Evolutionary conservation across 306 rosid genomes (phyloP).

Genomic region (Ceratonia siliqua): DNA sequence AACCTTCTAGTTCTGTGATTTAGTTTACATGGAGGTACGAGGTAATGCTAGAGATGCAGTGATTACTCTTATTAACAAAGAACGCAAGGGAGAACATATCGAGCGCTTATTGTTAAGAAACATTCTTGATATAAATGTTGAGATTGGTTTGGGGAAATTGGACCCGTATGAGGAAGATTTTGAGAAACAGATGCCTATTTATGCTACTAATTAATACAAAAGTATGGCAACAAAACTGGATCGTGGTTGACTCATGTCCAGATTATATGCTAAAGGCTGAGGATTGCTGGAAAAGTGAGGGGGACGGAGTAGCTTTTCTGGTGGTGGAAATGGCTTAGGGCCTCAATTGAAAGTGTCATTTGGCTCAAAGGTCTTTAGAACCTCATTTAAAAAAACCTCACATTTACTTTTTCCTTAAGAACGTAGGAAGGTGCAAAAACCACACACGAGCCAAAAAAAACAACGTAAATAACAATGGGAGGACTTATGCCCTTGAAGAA

Average conservation of each 20-base stretch:
- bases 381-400: no score
- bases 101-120: slow-evolving; percentile 60
- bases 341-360: no score
- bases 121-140: slow-evolving; percentile 64
- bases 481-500: no score
- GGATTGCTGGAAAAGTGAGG: slow-evolving; percentile 38
- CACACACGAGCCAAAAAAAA: no score
- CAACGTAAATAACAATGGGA: no score
- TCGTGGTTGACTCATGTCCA: slow-evolving; percentile 73
- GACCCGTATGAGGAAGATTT: slow-evolving; percentile 57
- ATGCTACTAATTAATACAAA: slow-evolving; percentile 55
- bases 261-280: slow-evolving; percentile 78
- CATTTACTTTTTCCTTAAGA: no score
- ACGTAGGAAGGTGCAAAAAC: no score
- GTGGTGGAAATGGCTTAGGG: no score
- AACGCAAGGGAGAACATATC: slow-evolving; percentile 73
- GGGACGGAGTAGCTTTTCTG: slow-evolving; percentile 36
- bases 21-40: slow-evolving; percentile 52
- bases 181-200: slow-evolving; percentile 52
- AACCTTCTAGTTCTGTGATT: slow-evolving; percentile 45
- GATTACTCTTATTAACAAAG: slow-evolving; percentile 56
- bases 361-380: no score
- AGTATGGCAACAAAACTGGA: slow-evolving; percentile 70
- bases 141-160: slow-evolving; percentile 68
- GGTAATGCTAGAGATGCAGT: slow-evolving; percentile 58